Percentiles rank a stretch among this genome's conserved stretches.
Conservation (phyloP, 192 early-diverging fungal species). For the Coemansia sp. region DNA sequence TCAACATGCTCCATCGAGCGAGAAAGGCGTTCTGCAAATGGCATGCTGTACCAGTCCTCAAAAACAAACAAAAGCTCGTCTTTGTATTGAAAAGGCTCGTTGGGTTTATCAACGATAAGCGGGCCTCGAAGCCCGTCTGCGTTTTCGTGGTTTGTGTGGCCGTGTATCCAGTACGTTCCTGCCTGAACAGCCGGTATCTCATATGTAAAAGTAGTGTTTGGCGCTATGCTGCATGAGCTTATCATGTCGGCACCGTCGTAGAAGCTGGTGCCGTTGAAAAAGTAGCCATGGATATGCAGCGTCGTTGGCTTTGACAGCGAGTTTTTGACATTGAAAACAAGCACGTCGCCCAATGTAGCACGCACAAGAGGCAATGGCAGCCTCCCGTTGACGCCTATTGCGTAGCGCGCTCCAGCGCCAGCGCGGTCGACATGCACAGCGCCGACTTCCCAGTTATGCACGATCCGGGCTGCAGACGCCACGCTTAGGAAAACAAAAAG, state of each 20-base stretch:
- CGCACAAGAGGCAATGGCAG: slow-evolving; percentile 49
- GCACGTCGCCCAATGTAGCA: background rate
- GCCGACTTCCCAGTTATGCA: slow-evolving; percentile 58
- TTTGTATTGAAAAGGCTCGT: slow-evolving; percentile 56
- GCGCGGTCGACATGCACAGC: slow-evolving; percentile 57
- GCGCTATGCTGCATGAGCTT: slow-evolving; percentile 66
- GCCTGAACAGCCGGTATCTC: slow-evolving; percentile 59
- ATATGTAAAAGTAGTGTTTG: slow-evolving; percentile 60
- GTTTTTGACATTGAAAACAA: slow-evolving; percentile 41
- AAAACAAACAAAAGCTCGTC: slow-evolving; percentile 57
- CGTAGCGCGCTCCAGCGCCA: slow-evolving; percentile 53
- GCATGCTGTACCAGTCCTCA: slow-evolving; percentile 58
- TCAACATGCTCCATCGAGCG: slow-evolving; percentile 53
- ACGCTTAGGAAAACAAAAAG: background rate
- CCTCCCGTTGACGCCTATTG: slow-evolving; percentile 57
- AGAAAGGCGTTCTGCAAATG: slow-evolving; percentile 51
- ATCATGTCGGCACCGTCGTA: slow-evolving; percentile 58
- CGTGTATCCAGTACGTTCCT: slow-evolving; percentile 77
- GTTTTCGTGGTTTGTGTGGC: slow-evolving; percentile 64
- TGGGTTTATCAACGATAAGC: slow-evolving; percentile 58
- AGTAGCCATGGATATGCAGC: slow-evolving; percentile 58
- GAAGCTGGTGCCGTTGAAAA: background rate
- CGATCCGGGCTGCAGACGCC: background rate
- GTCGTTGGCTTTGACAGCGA: slow-evolving; percentile 54
- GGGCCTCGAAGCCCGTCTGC: slow-evolving; percentile 69